Percentiles rank a stretch among this genome's conserved stretches.
Conservation (phyloP, 345 rosid species). For the Euphorbia tirucalli region DNA sequence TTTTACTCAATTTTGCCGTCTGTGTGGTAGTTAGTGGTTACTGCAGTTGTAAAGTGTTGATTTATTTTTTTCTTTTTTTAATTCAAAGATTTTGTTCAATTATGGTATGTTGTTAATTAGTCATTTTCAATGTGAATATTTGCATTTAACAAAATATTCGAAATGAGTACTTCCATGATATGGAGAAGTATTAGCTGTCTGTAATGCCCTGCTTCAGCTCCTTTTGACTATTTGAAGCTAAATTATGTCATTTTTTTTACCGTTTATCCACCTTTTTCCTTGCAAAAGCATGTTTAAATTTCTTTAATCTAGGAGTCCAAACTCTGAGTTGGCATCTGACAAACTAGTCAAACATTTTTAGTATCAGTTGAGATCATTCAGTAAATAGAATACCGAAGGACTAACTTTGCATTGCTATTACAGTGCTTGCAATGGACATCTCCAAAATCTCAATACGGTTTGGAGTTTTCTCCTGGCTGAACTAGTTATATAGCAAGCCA, state of each 20-base stretch:
- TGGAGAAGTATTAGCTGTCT: neutral
- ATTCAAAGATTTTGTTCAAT: neutral
- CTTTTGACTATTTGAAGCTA: neutral
- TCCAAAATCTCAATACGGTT: neutral
- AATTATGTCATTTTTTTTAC: neutral
- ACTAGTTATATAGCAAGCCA: neutral
- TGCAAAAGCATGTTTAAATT: neutral
- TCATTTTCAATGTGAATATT: neutral
- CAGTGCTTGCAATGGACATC: no score
- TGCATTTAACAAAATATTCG: neutral
- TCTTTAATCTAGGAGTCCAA: neutral
- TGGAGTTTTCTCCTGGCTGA: neutral
- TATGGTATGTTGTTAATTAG: constrained; percentile 4
- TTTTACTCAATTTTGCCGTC: neutral
- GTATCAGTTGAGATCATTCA: neutral
- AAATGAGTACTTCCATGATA: neutral
- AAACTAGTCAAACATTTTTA: neutral
- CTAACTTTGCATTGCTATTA: neutral
- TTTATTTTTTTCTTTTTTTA: neutral
- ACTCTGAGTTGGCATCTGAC: neutral
- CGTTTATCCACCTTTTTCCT: neutral
- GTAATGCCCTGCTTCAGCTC: neutral
- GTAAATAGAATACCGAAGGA: neutral
- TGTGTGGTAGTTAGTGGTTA: neutral
- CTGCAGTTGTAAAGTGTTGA: neutral